These are phyloP conservation scores for Colletotrichum echinochloae DNA, from an alignment of 2,329 filamentous ascomycete species.

Conservation along the genomic window DNA sequence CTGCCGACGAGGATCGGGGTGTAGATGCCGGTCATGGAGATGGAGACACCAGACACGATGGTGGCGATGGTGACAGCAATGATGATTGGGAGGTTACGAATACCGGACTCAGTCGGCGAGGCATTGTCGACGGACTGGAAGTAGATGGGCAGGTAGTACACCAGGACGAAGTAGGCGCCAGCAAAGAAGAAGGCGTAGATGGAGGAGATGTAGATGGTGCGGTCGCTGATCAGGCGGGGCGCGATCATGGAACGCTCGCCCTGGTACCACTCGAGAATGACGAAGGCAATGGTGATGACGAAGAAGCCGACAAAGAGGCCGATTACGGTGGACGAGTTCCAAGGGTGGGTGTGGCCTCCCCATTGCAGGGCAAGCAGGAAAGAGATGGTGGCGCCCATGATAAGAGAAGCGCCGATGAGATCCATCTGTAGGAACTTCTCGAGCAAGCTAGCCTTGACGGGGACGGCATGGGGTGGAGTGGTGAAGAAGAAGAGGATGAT, in stretches of 20 bases:
- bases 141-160: slow-evolving; percentile 63
- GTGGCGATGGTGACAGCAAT: slow-evolving; percentile 58
- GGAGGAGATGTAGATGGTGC: slow-evolving; percentile 54
- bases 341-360: slow-evolving; percentile 58
- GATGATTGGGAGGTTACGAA: slow-evolving; percentile 59
- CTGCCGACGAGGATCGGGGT: slow-evolving; percentile 61
- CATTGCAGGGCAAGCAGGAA: slow-evolving; percentile 62
- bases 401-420: slow-evolving; percentile 55
- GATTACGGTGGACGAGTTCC: slow-evolving; percentile 56
- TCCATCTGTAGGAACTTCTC: slow-evolving; percentile 64
- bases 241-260: slow-evolving; percentile 61
- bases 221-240: slow-evolving; percentile 52
- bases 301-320: slow-evolving; percentile 57
- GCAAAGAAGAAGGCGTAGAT: slow-evolving; percentile 57
- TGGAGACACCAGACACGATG: slow-evolving; percentile 53
- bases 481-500: slow-evolving; percentile 57
- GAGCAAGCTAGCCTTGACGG: slow-evolving; percentile 50
- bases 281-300: slow-evolving; percentile 51
- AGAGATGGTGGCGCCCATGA: slow-evolving; percentile 58
- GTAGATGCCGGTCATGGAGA: slow-evolving; percentile 56
- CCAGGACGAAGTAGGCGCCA: slow-evolving; percentile 57
- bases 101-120: slow-evolving; percentile 54
- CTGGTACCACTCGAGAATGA: slow-evolving; percentile 53
- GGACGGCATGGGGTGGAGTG: slow-evolving; percentile 54
- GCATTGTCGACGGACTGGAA: slow-evolving; percentile 57